Evolutionary conservation across 129 eudicot genomes (phyloP).

Genomic region (Pseudognaphalium luteoalbum): DNA sequence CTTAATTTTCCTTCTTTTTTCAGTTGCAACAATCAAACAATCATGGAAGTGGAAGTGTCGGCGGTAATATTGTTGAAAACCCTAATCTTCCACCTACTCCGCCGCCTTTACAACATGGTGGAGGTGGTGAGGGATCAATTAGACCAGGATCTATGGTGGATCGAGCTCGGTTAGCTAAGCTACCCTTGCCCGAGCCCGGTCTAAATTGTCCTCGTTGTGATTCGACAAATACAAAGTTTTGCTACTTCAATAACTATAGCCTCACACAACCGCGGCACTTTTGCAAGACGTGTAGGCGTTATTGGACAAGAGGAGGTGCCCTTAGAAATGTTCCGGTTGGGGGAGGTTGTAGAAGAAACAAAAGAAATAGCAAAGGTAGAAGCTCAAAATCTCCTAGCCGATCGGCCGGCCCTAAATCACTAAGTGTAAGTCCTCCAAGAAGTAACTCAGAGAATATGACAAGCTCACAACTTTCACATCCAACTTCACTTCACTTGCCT

Average conservation of each 20-base stretch:
- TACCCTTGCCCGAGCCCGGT: constrained; percentile 66
- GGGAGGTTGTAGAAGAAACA: constrained; percentile 72
- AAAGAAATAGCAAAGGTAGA: constrained; percentile 49
- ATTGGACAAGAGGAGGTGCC: constrained; percentile 77
- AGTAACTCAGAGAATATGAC: constrained; percentile 45
- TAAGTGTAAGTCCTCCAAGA: constrained; percentile 55
- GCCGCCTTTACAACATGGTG: constrained; percentile 25
- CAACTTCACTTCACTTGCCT: constrained; percentile 50
- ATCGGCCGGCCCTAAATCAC: constrained; percentile 37
- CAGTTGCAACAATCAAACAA: constrained; percentile 55
- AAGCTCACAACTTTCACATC: constrained; percentile 35
- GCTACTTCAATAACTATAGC: constrained; percentile 78
- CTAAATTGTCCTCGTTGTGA: constrained; percentile 68
- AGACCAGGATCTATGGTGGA: constrained; percentile 79
- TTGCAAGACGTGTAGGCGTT: constrained; percentile 71
- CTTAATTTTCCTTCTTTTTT: neutral
- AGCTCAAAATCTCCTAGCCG: constrained; percentile 46
- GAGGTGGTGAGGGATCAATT: constrained; percentile 37
- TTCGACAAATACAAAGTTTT: constrained; percentile 69
- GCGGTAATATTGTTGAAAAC: constrained; percentile 31
- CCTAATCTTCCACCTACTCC: constrained; percentile 43
- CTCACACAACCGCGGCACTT: constrained; percentile 72
- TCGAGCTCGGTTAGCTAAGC: constrained; percentile 63
- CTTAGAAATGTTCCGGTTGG: constrained; percentile 71
- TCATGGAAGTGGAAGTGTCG: constrained; percentile 34